A percentile compares a stretch with the other conserved stretches of the same genome.
Evolutionary conservation across 768 basidiomycete species (phyloP).

Genomic region (Amanita pseudoporphyria): DNA sequence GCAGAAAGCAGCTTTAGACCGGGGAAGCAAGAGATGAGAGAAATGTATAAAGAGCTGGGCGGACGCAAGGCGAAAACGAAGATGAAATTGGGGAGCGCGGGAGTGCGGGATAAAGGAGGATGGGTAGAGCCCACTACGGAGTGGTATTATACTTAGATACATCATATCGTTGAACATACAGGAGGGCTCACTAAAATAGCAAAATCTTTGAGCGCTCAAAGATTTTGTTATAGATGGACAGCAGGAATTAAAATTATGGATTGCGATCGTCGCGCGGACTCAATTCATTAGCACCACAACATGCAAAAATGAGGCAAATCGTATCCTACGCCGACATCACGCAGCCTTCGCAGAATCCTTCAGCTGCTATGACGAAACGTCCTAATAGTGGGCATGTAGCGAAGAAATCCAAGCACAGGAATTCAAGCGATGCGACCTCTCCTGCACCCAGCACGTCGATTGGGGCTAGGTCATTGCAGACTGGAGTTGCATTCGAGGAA

Average conservation of each 20-base stretch:
- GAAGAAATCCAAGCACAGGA: not conserved
- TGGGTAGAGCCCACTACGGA: constrained; percentile 38
- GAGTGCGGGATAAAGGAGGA: constrained; percentile 69
- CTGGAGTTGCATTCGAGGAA: constrained; percentile 25
- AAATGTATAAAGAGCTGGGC: constrained; percentile 84
- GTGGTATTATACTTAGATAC: constrained; percentile 11
- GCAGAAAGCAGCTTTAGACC: constrained; percentile 45
- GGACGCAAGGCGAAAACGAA: constrained; percentile 76
- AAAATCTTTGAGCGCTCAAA: no score
- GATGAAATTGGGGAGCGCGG: constrained; percentile 58
- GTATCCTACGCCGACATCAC: constrained; percentile 62
- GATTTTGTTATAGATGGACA: no score
- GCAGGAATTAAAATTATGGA: no score
- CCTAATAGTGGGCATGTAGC: not conserved
- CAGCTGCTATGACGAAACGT: constrained; percentile 5
- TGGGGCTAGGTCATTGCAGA: not conserved
- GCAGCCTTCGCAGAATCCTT: constrained; percentile 26
- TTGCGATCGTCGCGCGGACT: no score
- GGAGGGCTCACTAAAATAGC: no score
- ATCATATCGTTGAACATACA: no score
- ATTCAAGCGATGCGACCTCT: not conserved
- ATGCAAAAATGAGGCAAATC: constrained; percentile 16
- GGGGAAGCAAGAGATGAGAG: constrained; percentile 79
- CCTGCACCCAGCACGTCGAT: not conserved
- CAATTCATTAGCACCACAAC: no score